Evolutionary conservation across 169 alveolate species (phyloP), one percentile per base, ranked within the genome.

Genomic region (Besnoitia besnoiti): DNA sequence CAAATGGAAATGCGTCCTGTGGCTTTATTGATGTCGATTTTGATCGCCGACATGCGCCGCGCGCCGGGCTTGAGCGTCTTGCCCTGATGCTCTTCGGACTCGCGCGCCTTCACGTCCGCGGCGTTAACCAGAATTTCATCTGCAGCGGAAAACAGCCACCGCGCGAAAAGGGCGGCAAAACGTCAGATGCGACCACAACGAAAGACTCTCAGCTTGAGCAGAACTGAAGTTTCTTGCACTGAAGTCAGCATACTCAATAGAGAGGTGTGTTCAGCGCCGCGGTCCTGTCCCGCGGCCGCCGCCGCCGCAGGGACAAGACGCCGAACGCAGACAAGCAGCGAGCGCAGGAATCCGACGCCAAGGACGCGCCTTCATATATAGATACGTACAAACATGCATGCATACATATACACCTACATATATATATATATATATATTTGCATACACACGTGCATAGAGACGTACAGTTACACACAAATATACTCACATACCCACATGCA

Each of bases 51-150:
- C 98, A 97, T 97, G 33, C 93, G 92, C 55, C 90, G 94, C 59
- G 93, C 96, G 55, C 85, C 85, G 55, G 92, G 85, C 47, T 87
- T 55, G 24, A 33, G 87, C 44, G 87, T 67, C 67, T 67, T 59
- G 14, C 42, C 80, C 10, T 35, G 14, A 2, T 35, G 40, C 80
- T 67, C 80, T n/a, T 76, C 89, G 19, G 85, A 95, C 95, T 97
- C 99, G 89, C 97, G 96, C 93, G 98, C 97, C 95, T 96, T 98
- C 85, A 97, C 99, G 96, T 99, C 99, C 14, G 99, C 99, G 2
- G 99, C 99, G 93, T 99, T 99, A 12, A 99, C 99, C 42, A 99
- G 95, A 61, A 99, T 98, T 96, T 99, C 99, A 93, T 98, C 96
- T 91, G 85, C 44, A 84, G 62, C 62, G 62, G 10, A 30, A 35